A percentile compares a stretch with the other conserved stretches of the same genome.
Evolutionary conservation across 805 yeast genomes (phyloP).

Genomic region (Helenozyma baotianmanensis): DNA sequence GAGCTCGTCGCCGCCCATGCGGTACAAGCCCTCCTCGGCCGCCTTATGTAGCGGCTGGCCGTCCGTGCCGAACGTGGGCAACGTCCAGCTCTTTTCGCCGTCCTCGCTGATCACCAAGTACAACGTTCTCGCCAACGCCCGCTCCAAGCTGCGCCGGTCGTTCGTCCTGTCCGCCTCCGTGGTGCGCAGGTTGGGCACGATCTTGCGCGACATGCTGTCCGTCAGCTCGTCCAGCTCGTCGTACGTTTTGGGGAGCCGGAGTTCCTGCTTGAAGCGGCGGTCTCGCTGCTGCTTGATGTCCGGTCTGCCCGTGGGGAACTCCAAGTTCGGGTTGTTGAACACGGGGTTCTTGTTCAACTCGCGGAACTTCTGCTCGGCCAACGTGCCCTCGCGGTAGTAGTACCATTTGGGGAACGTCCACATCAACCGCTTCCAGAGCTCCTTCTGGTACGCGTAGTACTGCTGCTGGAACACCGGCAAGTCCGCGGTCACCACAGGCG

Average conservation of each 20-base stretch:
- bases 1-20: conserved; percentile 68
- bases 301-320: conserved; percentile 80
- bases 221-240: conserved; percentile 21
- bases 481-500: conserved; percentile 81
- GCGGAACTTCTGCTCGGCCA: conserved; percentile 76
- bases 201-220: conserved; percentile 63
- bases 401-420: conserved; percentile 96
- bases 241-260: conserved; percentile 68
- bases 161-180: conserved; percentile 71
- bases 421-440: conserved; percentile 84
- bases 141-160: conserved; percentile 67
- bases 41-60: conserved; percentile 56
- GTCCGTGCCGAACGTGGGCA: conserved; percentile 64
- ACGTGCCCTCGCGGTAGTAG: conserved; percentile 84
- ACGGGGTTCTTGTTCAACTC: conserved; percentile 75
- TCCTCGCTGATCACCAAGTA: conserved; percentile 61
- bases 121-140: conserved; percentile 74
- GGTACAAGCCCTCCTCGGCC: conserved; percentile 71
- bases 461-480: conserved; percentile 64
- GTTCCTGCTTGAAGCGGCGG: conserved; percentile 72
- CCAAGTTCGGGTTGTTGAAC: conserved; percentile 66
- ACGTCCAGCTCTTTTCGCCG: conserved; percentile 51
- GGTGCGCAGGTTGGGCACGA: conserved; percentile 62
- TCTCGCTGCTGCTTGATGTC: conserved; percentile 87
- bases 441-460: conserved; percentile 79